phyloP scores from a whole-genome alignment of 352 stramenopile genomes.

The Globisporangium recalcitrans region DNA sequence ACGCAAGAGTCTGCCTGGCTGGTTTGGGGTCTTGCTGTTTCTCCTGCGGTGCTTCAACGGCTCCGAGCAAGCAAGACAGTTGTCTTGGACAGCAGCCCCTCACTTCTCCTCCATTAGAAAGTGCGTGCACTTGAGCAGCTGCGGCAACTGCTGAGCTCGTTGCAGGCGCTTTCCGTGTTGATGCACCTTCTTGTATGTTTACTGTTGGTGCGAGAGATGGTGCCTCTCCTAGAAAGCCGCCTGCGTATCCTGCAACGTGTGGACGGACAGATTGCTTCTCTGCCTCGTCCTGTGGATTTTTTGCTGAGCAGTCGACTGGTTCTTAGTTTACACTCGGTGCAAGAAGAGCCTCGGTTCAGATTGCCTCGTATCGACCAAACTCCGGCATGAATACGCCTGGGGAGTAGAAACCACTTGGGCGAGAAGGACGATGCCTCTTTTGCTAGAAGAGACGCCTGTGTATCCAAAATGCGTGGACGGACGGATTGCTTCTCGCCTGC shows the following conservation, averaged over 20 bases:
- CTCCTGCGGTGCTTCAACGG: neutral
- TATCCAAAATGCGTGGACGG: neutral
- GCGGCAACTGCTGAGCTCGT: no score
- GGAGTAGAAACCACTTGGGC: no score
- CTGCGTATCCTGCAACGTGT: neutral
- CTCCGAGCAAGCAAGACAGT: neutral
- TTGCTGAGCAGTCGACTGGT: no score
- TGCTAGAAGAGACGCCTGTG: neutral
- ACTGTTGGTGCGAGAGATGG: no score
- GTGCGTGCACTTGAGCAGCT: neutral
- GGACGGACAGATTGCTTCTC: neutral
- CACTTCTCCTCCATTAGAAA: neutral
- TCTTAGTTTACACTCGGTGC: neutral
- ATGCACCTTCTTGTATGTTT: no score
- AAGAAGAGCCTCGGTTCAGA: neutral
- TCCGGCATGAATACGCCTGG: neutral
- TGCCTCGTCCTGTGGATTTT: neutral
- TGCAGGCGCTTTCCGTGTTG: no score
- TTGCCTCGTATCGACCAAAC: neutral
- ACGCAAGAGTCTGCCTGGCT: neutral
- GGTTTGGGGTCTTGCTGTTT: neutral
- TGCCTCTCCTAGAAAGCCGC: neutral
- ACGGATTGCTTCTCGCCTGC: neutral
- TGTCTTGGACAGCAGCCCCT: neutral
- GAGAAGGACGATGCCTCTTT: neutral